Base-by-base conservation (phyloP, 1,139 yeast genomes). In the Diutina sp. region DNA sequence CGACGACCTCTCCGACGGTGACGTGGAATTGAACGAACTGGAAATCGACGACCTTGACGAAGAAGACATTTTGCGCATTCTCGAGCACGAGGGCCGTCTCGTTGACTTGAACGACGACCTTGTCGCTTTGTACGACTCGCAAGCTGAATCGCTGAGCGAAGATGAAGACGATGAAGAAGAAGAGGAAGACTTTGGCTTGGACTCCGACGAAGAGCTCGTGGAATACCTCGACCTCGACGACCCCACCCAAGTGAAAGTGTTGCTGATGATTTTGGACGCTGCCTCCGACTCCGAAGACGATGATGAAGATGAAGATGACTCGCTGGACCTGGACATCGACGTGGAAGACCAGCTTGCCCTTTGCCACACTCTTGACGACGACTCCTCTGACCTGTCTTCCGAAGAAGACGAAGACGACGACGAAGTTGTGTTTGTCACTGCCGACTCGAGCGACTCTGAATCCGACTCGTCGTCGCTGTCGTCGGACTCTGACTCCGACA, bases 31-130 rank as follows among this genome's bases (percentile, higher is more conserved):
- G 50, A 64, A 67, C 57, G 59, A 65, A 47, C 63, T 68, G 57
- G 79, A 74, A 62, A 61, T 72, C 63, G 71, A 72, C 62, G 77
- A 74, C 51, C 74, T 70, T 57, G 68, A 73, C 57, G 74, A 70
- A 60, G 66, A 67, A 50, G 72, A 68, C 44, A 73, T 71, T 55
- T 58, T 73, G 57, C 75, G 71, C 55, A 61, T 63, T 57, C 65
- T 74, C 59, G 76, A 72, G 55, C 66, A 68, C n/a, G 66, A 68
- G 21, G 78, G 76, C 46, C 65, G 64, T 58, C 70, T 73, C 30
- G 61, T 66, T 58, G 77, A 75, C 63, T 69, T 75, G 60, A 74
- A 76, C 62, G 71, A 75, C 60, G 77, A 73, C 59, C 64, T 73
- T 59, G 67, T 75, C 52, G 68, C 70, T 62, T 73, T 65, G 62